phyloP scores from a whole-genome alignment of 2,329 filamentous ascomycete species.

The Aspergillus versicolor region DNA sequence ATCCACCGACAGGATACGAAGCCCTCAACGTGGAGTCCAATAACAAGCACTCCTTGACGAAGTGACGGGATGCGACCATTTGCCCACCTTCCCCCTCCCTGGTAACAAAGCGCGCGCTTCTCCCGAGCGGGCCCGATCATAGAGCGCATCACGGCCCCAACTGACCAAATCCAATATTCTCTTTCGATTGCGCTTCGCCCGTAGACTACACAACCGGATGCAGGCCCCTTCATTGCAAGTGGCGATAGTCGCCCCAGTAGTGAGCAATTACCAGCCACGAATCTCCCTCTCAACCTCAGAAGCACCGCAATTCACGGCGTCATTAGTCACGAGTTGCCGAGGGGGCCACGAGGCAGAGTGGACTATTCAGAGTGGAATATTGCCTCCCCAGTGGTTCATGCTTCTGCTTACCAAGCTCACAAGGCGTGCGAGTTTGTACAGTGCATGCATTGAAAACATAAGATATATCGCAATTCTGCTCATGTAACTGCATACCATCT shows the following conservation, averaged over 20 bases:
- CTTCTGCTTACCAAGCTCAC: conserved; percentile 16
- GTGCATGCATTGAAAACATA: neutral
- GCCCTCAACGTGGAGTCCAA: conserved; percentile 3
- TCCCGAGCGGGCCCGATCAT: neutral
- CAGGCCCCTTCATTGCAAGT: neutral
- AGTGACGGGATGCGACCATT: neutral
- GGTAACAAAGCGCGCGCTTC: neutral
- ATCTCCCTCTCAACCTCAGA: too few relatives aligned
- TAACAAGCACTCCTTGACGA: conserved; percentile 2
- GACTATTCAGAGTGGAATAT: neutral
- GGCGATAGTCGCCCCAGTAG: too few relatives aligned
- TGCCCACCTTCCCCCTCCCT: neutral
- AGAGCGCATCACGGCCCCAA: neutral
- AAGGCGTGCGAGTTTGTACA: conserved; percentile 11
- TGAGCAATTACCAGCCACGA: too few relatives aligned
- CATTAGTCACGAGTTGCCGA: neutral
- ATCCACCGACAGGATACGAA: conserved; percentile 3
- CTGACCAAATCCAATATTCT: neutral
- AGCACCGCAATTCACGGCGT: too few relatives aligned
- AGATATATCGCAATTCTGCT: conserved; percentile 7
- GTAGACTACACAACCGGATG: neutral
- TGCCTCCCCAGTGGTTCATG: conserved; percentile 6
- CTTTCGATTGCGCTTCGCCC: neutral
- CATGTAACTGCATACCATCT: conserved; percentile 20
- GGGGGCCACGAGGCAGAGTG: neutral